Evolutionary conservation across 441 rosid genomes (phyloP).

Genomic region (Cnidoscolus chayamansa): DNA sequence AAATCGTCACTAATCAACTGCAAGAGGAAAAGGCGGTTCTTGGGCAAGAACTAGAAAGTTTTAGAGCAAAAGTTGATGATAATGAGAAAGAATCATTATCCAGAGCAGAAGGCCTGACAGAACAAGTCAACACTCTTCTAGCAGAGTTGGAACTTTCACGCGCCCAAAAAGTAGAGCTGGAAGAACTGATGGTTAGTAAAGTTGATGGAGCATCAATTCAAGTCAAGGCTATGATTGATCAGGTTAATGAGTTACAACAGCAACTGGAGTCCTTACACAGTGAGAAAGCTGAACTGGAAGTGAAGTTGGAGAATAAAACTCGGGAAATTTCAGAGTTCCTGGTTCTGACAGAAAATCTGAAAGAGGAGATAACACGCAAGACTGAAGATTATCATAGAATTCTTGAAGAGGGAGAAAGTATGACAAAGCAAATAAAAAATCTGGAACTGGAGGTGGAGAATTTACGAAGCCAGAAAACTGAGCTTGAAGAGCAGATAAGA

Average conservation of each 20-base stretch:
- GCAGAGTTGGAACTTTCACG: conserved; percentile 32
- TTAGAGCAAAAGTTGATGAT: conserved; percentile 25
- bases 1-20: no score
- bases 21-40: no score
- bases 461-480: conserved; percentile 42
- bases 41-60: no score
- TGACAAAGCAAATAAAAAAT: conserved; percentile 35
- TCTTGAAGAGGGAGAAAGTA: conserved; percentile 50
- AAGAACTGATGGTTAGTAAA: conserved; percentile 37
- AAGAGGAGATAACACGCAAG: conserved; percentile 42
- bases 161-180: conserved; percentile 45
- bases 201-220: conserved; percentile 47
- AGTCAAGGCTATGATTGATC: conserved; percentile 37
- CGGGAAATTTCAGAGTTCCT: conserved; percentile 45
- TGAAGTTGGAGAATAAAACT: conserved; percentile 50
- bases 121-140: conserved; percentile 37
- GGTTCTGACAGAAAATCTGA: conserved; percentile 47
- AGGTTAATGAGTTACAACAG: conserved; percentile 42
- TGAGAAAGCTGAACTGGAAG: conserved; percentile 52
- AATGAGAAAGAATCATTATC: conserved; percentile 48
- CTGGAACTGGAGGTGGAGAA: conserved; percentile 44
- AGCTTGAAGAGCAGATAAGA: conserved; percentile 46
- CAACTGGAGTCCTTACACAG: conserved; percentile 45
- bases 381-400: conserved; percentile 40
- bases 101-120: conserved; percentile 50